Evolutionary conservation across 2,329 filamentous ascomycete genomes (phyloP).

Genomic region (Fusarium sp.): DNA sequence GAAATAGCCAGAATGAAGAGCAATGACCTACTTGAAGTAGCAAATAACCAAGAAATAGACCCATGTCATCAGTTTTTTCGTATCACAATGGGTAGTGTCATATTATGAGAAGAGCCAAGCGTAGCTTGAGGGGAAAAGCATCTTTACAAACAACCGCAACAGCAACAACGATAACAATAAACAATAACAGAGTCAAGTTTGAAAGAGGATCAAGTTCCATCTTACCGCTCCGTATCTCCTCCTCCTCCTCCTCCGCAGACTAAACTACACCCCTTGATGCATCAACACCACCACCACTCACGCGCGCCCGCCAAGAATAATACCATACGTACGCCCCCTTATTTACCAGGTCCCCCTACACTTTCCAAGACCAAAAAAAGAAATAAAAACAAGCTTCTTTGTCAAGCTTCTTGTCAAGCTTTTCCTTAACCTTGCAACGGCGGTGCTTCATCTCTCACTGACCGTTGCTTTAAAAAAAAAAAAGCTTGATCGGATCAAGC

Average conservation of each 20-base stretch:
- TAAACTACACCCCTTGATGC: neutral
- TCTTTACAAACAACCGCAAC: neutral
- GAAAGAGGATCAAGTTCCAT: neutral
- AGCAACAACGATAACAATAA: neutral
- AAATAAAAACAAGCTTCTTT: neutral
- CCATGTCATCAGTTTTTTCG: neutral
- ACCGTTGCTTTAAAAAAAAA: neutral
- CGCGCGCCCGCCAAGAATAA: neutral
- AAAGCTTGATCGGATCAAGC: neutral
- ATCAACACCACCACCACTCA: neutral
- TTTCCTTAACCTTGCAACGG: neutral
- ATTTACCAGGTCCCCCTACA: neutral
- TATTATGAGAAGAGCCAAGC: neutral
- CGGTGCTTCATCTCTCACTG: neutral
- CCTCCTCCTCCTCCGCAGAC: neutral
- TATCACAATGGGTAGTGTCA: neutral
- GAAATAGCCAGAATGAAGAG: neutral
- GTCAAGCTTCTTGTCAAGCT: neutral
- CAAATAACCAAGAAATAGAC: neutral
- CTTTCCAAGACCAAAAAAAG: neutral
- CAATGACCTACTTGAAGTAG: neutral
- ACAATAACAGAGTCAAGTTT: neutral
- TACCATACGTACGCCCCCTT: neutral
- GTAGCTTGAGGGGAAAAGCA: neutral
- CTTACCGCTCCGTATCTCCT: neutral